These are phyloP conservation scores for Trichoderma semiorbis DNA, from an alignment of 2,329 filamentous ascomycete species.

Conservation along the genomic window DNA sequence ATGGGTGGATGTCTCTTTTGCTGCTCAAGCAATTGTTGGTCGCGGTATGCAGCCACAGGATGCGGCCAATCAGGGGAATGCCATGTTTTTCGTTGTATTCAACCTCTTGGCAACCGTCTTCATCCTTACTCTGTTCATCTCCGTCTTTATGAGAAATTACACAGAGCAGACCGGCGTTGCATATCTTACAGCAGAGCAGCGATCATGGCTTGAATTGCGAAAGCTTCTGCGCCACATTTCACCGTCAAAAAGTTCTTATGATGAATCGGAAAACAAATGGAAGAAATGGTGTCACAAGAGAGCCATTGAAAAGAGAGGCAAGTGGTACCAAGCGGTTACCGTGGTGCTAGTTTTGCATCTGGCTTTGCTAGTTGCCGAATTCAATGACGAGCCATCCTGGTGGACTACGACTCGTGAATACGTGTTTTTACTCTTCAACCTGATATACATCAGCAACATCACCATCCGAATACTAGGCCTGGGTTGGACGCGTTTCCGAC, in stretches of 20 bases:
- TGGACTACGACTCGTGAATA: conserved; percentile 72
- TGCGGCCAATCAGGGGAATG: conserved; percentile 74
- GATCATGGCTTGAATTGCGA: conserved; percentile 91
- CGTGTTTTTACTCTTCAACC: conserved; percentile 75
- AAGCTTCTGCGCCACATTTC: conserved; percentile 91
- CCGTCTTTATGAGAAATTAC: conserved; percentile 99
- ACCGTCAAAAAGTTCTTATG: conserved; percentile 86
- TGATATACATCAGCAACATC: conserved; percentile 81
- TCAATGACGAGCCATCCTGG: conserved; percentile 66
- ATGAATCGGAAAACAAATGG: conserved; percentile 71
- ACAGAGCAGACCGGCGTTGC: conserved; percentile 97
- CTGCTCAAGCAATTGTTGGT: conserved; percentile 77
- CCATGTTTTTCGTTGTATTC: conserved; percentile 92
- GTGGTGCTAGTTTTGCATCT: conserved; percentile 77
- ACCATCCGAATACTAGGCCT: conserved; percentile 80
- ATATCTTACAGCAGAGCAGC: conserved; percentile 90
- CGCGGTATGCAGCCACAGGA: conserved; percentile 67
- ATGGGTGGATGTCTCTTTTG: conserved; percentile 91
- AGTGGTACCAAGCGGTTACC: conserved; percentile 84
- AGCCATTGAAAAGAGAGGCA: conserved; percentile 89
- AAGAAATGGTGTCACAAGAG: conserved; percentile 93
- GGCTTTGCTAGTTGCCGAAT: conserved; percentile 79
- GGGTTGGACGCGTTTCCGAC: conserved; percentile 86
- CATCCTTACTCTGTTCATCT: conserved; percentile 94
- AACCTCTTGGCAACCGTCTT: conserved; percentile 96